phyloP scores from a whole-genome alignment of 164 flowering plant genomes.

The Magnolia changhungtana region DNA sequence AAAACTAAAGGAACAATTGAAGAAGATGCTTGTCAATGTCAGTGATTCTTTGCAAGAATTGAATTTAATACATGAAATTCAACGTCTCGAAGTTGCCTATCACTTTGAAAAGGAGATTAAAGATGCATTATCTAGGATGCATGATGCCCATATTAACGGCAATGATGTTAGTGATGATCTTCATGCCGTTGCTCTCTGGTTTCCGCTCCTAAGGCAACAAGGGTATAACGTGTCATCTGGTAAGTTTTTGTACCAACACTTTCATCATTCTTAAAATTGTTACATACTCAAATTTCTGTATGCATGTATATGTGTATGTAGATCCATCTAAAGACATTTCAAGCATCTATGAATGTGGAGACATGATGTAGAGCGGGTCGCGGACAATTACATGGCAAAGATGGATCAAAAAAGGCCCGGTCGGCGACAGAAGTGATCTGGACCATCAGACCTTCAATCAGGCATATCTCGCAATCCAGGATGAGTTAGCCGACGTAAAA shows the following conservation, averaged over 20 bases:
- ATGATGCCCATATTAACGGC: not conserved
- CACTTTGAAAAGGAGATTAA: slow-evolving; percentile 32
- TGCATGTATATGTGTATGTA: too few species aligned
- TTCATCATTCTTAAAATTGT: too few species aligned
- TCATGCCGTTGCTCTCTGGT: slow-evolving; percentile 22
- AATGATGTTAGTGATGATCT: not conserved
- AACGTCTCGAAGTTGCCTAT: slow-evolving; percentile 27
- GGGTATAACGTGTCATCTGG: slow-evolving; percentile 14
- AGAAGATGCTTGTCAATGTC: not conserved
- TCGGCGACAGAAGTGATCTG: too few species aligned
- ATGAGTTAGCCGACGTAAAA: too few species aligned
- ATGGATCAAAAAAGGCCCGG: too few species aligned
- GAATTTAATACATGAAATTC: slow-evolving; percentile 24
- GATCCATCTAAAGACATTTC: too few species aligned
- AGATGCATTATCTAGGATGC: not conserved
- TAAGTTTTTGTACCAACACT: not conserved
- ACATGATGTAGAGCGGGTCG: too few species aligned
- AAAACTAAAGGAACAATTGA: slow-evolving; percentile 13
- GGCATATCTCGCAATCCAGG: too few species aligned
- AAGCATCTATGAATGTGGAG: not conserved
- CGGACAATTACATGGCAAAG: too few species aligned
- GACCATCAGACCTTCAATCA: too few species aligned
- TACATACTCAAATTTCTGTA: too few species aligned
- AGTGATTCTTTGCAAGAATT: not conserved
- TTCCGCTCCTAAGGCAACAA: slow-evolving; percentile 25